These are phyloP conservation scores for Aspergillus haitiensis DNA, from an alignment of 495 filamentous ascomycete species.

Conservation along the genomic window DNA sequence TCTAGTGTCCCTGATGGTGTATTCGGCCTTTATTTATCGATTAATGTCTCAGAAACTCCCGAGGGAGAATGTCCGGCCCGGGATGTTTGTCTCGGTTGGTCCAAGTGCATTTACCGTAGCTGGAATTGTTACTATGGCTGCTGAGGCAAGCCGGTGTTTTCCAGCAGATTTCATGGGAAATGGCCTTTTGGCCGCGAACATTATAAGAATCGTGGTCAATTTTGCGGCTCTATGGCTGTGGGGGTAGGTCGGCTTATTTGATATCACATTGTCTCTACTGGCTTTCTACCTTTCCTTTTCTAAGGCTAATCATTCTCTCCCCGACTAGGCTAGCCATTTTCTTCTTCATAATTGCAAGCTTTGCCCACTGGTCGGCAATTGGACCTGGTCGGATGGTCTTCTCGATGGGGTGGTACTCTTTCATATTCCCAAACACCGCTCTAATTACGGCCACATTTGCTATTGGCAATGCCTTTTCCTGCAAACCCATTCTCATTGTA, in stretches of 20 bases:
- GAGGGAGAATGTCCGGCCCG: slow-evolving; percentile 70
- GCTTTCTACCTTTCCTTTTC: slow-evolving; percentile 11
- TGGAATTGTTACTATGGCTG: slow-evolving; percentile 62
- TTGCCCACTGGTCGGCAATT: slow-evolving; percentile 75
- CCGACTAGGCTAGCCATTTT: slow-evolving; percentile 64
- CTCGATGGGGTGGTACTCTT: slow-evolving; percentile 87
- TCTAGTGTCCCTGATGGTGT: slow-evolving; percentile 81
- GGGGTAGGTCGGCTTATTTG: slow-evolving; percentile 50
- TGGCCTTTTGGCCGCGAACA: slow-evolving; percentile 53
- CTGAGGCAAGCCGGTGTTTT: slow-evolving; percentile 43
- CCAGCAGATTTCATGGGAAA: slow-evolving; percentile 60
- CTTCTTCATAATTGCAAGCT: slow-evolving; percentile 80
- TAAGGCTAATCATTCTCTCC: no score
- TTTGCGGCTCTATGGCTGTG: slow-evolving; percentile 78
- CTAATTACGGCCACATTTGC: slow-evolving; percentile 72
- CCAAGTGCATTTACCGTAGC: slow-evolving; percentile 77
- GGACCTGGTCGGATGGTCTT: slow-evolving; percentile 64
- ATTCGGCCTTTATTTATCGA: slow-evolving; percentile 81
- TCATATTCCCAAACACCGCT: slow-evolving; percentile 84
- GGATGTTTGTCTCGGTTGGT: slow-evolving; percentile 83
- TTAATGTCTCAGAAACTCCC: slow-evolving; percentile 92
- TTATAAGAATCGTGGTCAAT: slow-evolving; percentile 55
- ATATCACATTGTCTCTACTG: no score
- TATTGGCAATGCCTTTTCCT: slow-evolving; percentile 64
- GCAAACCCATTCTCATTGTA: slow-evolving; percentile 60